phyloP scores from a whole-genome alignment of 805 yeast species.

The Cyberlindnera mississippiensis region DNA sequence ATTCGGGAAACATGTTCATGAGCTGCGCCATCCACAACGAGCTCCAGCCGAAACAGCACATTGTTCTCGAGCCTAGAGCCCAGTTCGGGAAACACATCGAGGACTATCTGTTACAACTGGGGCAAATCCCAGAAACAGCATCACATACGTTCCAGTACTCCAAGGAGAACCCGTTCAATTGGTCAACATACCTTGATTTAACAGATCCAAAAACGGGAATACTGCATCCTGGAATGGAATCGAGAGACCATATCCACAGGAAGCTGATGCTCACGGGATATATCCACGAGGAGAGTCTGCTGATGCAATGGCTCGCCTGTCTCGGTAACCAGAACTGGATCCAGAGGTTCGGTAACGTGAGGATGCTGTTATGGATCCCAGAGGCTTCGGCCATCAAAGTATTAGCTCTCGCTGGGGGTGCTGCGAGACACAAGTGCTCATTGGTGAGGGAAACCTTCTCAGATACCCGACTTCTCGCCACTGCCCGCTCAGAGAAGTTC shows the following conservation, averaged over 20 bases:
- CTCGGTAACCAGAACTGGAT: slow-evolving; percentile 70
- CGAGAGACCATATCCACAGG: slow-evolving; percentile 43
- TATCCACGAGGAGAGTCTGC: slow-evolving; percentile 59
- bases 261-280: slow-evolving; percentile 57
- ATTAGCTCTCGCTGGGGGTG: slow-evolving; percentile 49
- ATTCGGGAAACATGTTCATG: slow-evolving; percentile 57
- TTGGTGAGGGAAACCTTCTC: slow-evolving; percentile 62
- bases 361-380: slow-evolving; percentile 68
- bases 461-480: slow-evolving; percentile 54
- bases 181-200: slow-evolving; percentile 57
- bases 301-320: slow-evolving; percentile 74
- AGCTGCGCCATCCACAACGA: slow-evolving; percentile 58
- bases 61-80: slow-evolving; percentile 53
- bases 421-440: slow-evolving; percentile 57
- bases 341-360: slow-evolving; percentile 65
- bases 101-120: slow-evolving; percentile 4
- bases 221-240: slow-evolving; percentile 35
- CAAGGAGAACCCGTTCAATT: slow-evolving; percentile 55
- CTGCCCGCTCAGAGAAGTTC: slow-evolving; percentile 27
- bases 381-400: slow-evolving; percentile 59
- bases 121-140: neutral
- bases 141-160: slow-evolving; percentile 27
- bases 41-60: slow-evolving; percentile 59
- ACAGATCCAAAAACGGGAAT: slow-evolving; percentile 40
- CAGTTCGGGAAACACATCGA: slow-evolving; percentile 24